Percentiles rank a stretch among this genome's conserved stretches.
Conservation (phyloP, 768 basidiomycete genomes). For the Psilocybe cubensis region DNA sequence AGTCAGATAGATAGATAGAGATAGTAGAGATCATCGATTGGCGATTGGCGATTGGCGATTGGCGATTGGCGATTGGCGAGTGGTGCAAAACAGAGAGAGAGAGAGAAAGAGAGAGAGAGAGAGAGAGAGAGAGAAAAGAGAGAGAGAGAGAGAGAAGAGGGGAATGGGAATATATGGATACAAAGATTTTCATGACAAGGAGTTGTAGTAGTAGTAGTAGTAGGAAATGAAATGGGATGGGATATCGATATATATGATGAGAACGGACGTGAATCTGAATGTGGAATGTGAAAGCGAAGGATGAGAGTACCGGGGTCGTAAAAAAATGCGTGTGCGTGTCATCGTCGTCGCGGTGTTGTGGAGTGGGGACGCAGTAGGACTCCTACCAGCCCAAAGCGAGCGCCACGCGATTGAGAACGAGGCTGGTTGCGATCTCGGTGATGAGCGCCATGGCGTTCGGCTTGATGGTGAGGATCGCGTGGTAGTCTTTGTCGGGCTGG, state of each 20-base stretch:
- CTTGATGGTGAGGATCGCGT: slow-evolving; percentile 63
- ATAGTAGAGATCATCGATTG: background rate
- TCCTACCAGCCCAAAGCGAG: slow-evolving; percentile 56
- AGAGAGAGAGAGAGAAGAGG: background rate
- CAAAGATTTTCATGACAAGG: slow-evolving; percentile 8
- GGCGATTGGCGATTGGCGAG: no score
- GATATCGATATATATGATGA: no score
- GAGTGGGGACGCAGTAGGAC: no score
- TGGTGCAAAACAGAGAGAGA: background rate
- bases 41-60: no score
- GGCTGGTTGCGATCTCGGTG: slow-evolving; percentile 79
- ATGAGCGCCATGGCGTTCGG: slow-evolving; percentile 61
- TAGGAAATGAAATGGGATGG: no score
- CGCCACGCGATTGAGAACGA: slow-evolving; percentile 76
- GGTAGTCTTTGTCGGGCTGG: slow-evolving; percentile 56
- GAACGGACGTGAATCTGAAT: no score
- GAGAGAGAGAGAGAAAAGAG: background rate
- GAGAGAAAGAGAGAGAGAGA: slow-evolving; percentile 1
- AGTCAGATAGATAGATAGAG: no score
- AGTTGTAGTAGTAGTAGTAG: no score
- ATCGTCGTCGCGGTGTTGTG: background rate
- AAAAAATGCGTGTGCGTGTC: background rate
- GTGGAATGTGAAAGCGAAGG: no score
- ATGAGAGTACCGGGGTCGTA: slow-evolving; percentile 11
- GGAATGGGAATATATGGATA: slow-evolving; percentile 16